Evolutionary conservation across 305 asterid species (phyloP).

Genomic region (Coffea humblotiana): DNA sequence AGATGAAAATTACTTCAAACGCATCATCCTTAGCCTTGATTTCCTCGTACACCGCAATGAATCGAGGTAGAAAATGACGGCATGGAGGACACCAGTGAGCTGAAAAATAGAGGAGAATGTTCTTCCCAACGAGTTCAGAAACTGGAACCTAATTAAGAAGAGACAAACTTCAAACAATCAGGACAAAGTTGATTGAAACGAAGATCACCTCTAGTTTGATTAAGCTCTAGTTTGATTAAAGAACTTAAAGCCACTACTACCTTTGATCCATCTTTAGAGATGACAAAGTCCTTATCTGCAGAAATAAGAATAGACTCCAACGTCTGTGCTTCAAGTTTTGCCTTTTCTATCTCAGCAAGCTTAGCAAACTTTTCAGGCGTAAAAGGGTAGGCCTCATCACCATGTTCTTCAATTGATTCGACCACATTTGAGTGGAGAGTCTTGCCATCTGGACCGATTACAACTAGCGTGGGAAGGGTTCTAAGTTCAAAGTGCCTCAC

Average conservation of each 20-base stretch:
- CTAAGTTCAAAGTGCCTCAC: conserved; percentile 25
- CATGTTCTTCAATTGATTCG: conserved; percentile 36
- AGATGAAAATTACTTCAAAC: conserved; percentile 36
- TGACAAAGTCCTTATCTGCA: conserved; percentile 28
- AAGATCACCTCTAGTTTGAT: not conserved
- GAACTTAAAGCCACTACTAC: conserved; percentile 12
- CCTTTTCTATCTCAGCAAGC: conserved; percentile 25
- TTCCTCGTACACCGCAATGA: conserved; percentile 26
- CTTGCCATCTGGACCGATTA: conserved; percentile 35
- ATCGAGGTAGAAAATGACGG: conserved; percentile 29
- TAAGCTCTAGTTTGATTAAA: not conserved
- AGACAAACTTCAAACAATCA: not conserved
- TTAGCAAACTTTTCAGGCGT: conserved; percentile 23
- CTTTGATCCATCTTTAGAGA: conserved; percentile 31
- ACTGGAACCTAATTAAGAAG: conserved; percentile 28
- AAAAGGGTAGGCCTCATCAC: conserved; percentile 34
- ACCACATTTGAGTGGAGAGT: conserved; percentile 27
- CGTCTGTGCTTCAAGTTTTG: conserved; percentile 32
- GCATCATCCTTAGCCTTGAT: conserved; percentile 29
- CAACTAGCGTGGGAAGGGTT: conserved; percentile 26
- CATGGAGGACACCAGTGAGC: conserved; percentile 44
- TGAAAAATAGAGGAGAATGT: conserved; percentile 33
- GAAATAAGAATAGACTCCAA: conserved; percentile 34
- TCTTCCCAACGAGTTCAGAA: conserved; percentile 33
- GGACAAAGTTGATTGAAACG: not conserved